Evolutionary conservation across 768 basidiomycete species (phyloP), one percentile per base, ranked within the genome.

Genomic region (Xerocomellus amylosporus): DNA sequence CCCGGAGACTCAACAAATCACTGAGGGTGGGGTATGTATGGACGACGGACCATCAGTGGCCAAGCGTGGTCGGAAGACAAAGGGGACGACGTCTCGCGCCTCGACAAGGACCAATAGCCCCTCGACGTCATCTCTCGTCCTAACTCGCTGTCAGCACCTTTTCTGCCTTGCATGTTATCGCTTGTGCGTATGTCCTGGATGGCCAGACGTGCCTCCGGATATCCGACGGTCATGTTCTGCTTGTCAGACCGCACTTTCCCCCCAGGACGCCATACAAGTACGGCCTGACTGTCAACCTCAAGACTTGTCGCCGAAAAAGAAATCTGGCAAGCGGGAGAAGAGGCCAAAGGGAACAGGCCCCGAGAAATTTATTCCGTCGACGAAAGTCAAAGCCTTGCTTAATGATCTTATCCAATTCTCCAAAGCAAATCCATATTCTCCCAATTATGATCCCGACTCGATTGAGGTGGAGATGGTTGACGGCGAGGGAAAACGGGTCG

Each of bases 91-190:
- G 19, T 90, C 89, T 40, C 84, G 89, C n/a, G 76, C 75, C 1
- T 78, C 86, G 1, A 91, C 91, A 38, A 82, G 90, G 31, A 83
- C 87, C 37, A 88, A 74, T 59, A 91, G 89, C 63, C 90, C 90
- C 4, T 75, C 78, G 45, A 72, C 71, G 3, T 79, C 80, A 3
- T 83, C 80, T 24, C 83, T 87, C 0, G 74, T 98, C 49, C 72
- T 99, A 66, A 97, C 97, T 13, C 84, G 88, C 57, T 99, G 97
- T 69, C 90, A 93, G 64, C 97, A 99, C 70, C 78, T 98, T 30
- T 98, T 90, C 71, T 99, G 97, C 73, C 63, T 86, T 10, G 75
- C 75, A 26, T 99, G 97, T 72, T 98, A 93, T 79, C 84, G 87
- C 38, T 74, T 78, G 58, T 82, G 80, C n/a, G 82, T 93, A 39